Percentiles rank a stretch among this genome's conserved stretches.
phyloP scores from a whole-genome alignment of 2,329 filamentous ascomycete genomes.

The Blastomyces gilchristii region DNA sequence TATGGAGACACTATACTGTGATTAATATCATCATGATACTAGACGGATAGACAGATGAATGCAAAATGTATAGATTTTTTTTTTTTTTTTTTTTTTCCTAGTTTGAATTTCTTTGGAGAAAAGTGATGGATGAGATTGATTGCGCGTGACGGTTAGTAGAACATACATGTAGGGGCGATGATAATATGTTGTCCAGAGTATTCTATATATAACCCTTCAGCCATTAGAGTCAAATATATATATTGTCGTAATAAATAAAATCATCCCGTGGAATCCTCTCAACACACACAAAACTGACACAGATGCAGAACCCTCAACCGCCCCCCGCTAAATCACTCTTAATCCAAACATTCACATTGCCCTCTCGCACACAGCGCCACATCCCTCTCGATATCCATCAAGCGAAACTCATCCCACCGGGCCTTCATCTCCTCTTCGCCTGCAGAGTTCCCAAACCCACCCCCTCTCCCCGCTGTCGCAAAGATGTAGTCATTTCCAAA shows the following conservation, averaged over 20 bases:
- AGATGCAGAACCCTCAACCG: neutral
- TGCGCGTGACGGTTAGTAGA: too few relatives aligned
- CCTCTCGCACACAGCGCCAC: conserved; percentile 34
- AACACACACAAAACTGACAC: neutral
- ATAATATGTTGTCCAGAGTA: too few relatives aligned
- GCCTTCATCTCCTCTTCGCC: conserved; percentile 16
- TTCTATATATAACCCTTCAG: too few relatives aligned
- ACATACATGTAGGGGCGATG: too few relatives aligned
- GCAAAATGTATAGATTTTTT: neutral
- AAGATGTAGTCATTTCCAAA: conserved; percentile 52
- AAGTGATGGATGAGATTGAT: neutral
- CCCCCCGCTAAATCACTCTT: neutral
- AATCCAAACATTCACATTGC: conserved; percentile 26
- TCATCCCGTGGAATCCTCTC: too few relatives aligned
- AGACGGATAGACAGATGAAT: neutral
- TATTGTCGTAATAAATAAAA: too few relatives aligned
- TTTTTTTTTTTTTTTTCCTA: neutral
- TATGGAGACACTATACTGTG: neutral
- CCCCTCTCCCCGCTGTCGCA: conserved; percentile 42
- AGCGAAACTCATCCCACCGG: conserved; percentile 33
- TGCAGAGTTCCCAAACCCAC: conserved; percentile 21
- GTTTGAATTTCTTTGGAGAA: neutral
- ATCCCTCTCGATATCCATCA: conserved; percentile 40
- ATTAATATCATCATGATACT: neutral
- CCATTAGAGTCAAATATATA: too few relatives aligned